Evolutionary conservation across 768 basidiomycete genomes (phyloP).

Genomic region (Pleurotus ostreatus): DNA sequence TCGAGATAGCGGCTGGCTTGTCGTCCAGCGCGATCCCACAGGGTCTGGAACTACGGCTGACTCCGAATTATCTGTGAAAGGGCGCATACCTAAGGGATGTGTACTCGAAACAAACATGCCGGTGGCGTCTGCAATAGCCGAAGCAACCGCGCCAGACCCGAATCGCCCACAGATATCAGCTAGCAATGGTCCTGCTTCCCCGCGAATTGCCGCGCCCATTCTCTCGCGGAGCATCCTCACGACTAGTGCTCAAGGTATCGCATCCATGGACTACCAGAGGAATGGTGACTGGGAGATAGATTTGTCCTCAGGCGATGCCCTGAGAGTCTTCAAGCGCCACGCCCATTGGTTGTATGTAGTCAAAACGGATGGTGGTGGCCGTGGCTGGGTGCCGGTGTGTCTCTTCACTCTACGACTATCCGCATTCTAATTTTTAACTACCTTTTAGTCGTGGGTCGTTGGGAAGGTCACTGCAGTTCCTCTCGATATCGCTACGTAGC

Average conservation of each 20-base stretch:
- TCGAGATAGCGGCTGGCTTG: conserved; percentile 98
- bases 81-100: conserved; percentile 98
- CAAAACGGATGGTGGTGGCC: conserved; percentile 88
- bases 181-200: conserved; percentile 28
- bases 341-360: conserved; percentile 98
- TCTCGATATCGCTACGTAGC: conserved; percentile 9
- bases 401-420: conserved; percentile 1
- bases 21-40: conserved; percentile 90
- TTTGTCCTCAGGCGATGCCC: conserved; percentile 78
- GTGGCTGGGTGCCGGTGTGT: conserved; percentile 93
- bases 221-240: conserved; percentile 88
- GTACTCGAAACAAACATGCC: conserved; percentile 90
- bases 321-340: conserved; percentile 96
- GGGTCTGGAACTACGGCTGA: conserved; percentile 74
- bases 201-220: conserved; percentile 62
- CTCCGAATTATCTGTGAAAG: conserved; percentile 75
- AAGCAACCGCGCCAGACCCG: conserved; percentile 62
- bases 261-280: conserved; percentile 93
- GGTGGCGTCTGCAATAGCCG: conserved; percentile 81
- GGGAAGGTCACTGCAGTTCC: conserved; percentile 66
- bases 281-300: conserved; percentile 92
- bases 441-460: conserved; percentile 82
- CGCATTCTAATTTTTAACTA: no score
- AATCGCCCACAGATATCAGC: conserved; percentile 10
- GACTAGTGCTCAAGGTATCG: conserved; percentile 93